Evolutionary conservation across 352 stramenopile genomes (phyloP).

Genomic region (Globisporangium parvum): DNA sequence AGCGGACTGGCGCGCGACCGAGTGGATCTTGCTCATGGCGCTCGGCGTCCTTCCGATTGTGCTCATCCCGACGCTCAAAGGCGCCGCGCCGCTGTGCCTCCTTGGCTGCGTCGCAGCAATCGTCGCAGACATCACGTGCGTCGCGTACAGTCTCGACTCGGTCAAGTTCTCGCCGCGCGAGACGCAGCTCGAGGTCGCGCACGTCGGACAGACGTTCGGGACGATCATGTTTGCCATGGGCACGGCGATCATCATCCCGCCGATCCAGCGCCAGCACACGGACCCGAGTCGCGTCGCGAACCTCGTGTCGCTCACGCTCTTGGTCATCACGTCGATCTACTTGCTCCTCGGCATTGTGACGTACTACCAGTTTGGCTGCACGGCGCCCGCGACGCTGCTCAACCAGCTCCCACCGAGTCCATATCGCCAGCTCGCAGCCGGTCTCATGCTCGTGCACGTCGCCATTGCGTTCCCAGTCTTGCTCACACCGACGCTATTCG

Average conservation of each 20-base stretch:
- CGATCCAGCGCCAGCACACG: conserved; percentile 53
- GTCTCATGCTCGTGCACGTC: conserved; percentile 55
- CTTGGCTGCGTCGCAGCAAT: conserved; percentile 42
- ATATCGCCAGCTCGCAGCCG: conserved; percentile 28
- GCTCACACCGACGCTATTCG: conserved; percentile 56
- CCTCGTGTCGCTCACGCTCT: conserved; percentile 52
- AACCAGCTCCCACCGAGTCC: conserved; percentile 36
- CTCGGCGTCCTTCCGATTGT: conserved; percentile 49
- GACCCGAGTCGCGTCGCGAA: conserved; percentile 44
- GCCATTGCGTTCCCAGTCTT: conserved; percentile 57
- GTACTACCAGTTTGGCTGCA: conserved; percentile 72
- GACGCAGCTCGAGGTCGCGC: conserved; percentile 35
- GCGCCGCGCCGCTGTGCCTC: conserved; percentile 35
- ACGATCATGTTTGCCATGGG: conserved; percentile 70
- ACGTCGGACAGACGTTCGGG: conserved; percentile 48
- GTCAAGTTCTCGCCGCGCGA: conserved; percentile 37
- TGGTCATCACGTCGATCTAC: conserved; percentile 71
- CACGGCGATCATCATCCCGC: conserved; percentile 59
- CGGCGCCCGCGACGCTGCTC: conserved; percentile 45
- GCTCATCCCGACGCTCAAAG: conserved; percentile 56
- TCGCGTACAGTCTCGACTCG: conserved; percentile 38
- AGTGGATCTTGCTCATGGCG: conserved; percentile 62
- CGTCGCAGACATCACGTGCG: conserved; percentile 43
- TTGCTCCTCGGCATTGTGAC: conserved; percentile 58
- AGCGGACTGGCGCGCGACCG: conserved; percentile 24